Base-by-base conservation (phyloP, 495 filamentous ascomycete genomes). In the Antarctomyces pellizariae region DNA sequence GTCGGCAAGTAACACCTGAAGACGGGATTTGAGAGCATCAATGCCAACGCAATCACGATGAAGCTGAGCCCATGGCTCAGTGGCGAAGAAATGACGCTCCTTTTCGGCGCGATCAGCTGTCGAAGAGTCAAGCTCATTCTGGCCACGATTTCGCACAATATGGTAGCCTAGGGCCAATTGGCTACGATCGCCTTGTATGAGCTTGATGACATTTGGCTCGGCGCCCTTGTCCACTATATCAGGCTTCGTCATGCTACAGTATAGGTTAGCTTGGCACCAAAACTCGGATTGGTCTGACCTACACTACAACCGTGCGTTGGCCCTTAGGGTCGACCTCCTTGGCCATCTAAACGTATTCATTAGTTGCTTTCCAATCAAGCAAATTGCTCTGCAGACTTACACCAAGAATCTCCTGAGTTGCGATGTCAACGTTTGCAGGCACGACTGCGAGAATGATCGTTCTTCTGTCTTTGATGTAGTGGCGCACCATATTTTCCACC, bases 321-420 rank as follows among this genome's bases (percentile, higher is more conserved):
- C 61, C 59, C 3, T 45, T 30, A 0, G 42, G 42, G 40, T 73
- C 66, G 14, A 38, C 33, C 25, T 59, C 46, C 8, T 56, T 43
- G 0, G 68, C 62, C 19, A 67, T 44, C 19, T 45, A 22, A 45
- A n/a, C n/a, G n/a, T n/a, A n/a, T n/a, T n/a, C n/a, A n/a, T n/a
- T n/a, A n/a, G n/a, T n/a, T n/a, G n/a, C n/a, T n/a, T n/a, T n/a
- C n/a, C n/a, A n/a, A n/a, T n/a, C n/a, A n/a, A n/a, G n/a, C n/a
- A n/a, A n/a, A n/a, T n/a, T n/a, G n/a, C n/a, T n/a, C n/a, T n/a
- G n/a, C n/a, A n/a, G n/a, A n/a, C n/a, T n/a, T n/a, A n/a, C n/a
- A n/a, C n/a, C 42, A 4, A 73, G 36, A 16, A 75, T 67, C 22
- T 68, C 64, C 33, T 72, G 63, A 0, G 54, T 70, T 0, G 62